A percentile compares a stretch with the other conserved stretches of the same genome.
Evolutionary conservation across 352 stramenopile genomes (phyloP).

Genomic region (Phytophthora multivora): DNA sequence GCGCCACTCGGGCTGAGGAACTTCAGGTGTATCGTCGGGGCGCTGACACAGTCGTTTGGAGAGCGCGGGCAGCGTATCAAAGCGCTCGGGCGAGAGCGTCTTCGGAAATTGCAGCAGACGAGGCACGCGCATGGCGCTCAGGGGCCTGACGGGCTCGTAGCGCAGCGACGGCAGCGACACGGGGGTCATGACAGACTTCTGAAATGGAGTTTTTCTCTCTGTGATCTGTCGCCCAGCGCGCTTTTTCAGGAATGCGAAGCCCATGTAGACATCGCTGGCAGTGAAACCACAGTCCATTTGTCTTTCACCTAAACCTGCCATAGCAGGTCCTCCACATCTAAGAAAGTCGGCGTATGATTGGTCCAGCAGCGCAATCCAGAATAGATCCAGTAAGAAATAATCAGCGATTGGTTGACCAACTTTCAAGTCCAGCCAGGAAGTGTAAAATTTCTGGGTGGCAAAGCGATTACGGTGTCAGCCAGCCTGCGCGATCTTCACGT

Average conservation of each 20-base stretch:
- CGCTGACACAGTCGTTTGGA: slow-evolving; percentile 16
- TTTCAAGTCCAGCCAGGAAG: not conserved
- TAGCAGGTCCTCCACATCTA: not conserved
- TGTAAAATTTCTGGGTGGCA: not conserved
- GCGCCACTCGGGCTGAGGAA: slow-evolving; percentile 16
- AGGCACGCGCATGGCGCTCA: slow-evolving; percentile 5
- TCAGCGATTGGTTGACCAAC: slow-evolving; percentile 14
- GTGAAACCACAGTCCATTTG: not conserved
- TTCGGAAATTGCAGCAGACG: slow-evolving; percentile 16
- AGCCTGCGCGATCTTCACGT: too few species aligned
- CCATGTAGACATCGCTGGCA: not conserved
- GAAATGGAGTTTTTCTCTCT: not conserved
- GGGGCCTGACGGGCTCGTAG: slow-evolving; percentile 8
- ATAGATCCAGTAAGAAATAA: slow-evolving; percentile 20
- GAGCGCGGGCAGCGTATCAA: slow-evolving; percentile 6
- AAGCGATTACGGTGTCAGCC: not conserved
- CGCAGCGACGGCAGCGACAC: slow-evolving; percentile 26
- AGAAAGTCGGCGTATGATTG: slow-evolving; percentile 12
- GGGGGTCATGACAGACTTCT: slow-evolving; percentile 8
- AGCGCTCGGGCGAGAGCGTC: slow-evolving; percentile 3
- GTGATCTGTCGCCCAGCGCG: not conserved
- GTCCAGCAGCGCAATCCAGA: not conserved
- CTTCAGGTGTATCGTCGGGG: not conserved
- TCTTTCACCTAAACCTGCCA: not conserved
- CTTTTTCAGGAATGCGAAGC: slow-evolving; percentile 16